Evolutionary conservation across 805 yeast species (phyloP), one percentile per base, ranked within the genome.

Genomic region (Cyberlindnera suaveolens): DNA sequence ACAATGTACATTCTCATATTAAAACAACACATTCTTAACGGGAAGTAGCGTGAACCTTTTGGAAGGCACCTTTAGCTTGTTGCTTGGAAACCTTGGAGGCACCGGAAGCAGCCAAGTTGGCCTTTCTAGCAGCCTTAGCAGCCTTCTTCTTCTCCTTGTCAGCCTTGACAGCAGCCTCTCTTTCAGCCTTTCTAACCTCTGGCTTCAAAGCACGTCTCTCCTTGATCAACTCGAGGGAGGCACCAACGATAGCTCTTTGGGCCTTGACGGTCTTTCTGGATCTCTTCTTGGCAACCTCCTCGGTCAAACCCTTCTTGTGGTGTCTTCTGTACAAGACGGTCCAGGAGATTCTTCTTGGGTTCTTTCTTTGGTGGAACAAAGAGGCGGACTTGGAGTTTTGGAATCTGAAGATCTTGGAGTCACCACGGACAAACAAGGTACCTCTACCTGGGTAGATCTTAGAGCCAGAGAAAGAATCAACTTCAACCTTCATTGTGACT

Each of bases 391-490:
- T 93, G 63, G 97, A 85, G 73, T 86, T 82, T 74, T 85, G 95
- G 93, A 93, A 93, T 83, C 99, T 90, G 96, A 93, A 93, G 68
- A 90, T 75, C 83, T 93, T 93, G 70, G 98, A 90, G 88, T 93
- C 99, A 67, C 98, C 98, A 78, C 99, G 89, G 75, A 93, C 89
- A 71, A 87, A 93, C 73, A 93, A 83, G 71, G 95, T 88, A 77
- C 99, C 98, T 82, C 97, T 88, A 78, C 99, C 99, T 80, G 99
- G 99, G 95, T 91, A 93, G 82, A 93, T 91, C 80, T 91, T 93
- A 68, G 91, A 76, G 75, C 99, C 99, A 66, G 99, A 91, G 81
- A 93, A 93, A 70, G 98, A 86, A 77, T 93, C 98, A 79, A 91
- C 78, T 85, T 93, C 99, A 77, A 93, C 87, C 96, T 93, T 93